phyloP scores from a whole-genome alignment of 176 grass and related monocot species.

The Pharus latifolius region DNA sequence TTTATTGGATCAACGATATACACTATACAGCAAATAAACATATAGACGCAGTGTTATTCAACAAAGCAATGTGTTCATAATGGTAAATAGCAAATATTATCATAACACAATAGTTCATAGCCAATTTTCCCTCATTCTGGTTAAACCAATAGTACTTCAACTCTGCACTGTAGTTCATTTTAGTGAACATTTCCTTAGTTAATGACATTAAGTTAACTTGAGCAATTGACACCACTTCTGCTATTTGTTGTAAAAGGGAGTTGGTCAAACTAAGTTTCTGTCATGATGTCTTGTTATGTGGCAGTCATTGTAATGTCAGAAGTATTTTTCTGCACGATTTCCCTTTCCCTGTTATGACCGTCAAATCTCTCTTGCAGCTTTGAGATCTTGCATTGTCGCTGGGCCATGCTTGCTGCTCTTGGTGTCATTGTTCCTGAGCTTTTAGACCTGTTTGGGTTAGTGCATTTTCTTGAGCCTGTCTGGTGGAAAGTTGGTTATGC shows the following conservation, averaged over 20 bases:
- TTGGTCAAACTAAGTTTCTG: background rate
- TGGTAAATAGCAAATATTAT: no score
- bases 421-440: constrained; percentile 83
- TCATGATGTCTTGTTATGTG: background rate
- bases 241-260: background rate
- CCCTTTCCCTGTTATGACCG: background rate
- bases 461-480: constrained; percentile 81
- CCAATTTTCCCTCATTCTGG: no score
- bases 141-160: no score
- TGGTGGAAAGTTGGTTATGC: constrained; percentile 99
- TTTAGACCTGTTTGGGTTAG: constrained; percentile 59
- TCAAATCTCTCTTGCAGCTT: constrained; percentile 40
- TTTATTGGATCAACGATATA: no score
- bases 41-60: no score
- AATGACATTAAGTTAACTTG: background rate
- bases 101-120: no score
- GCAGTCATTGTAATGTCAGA: background rate
- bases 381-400: constrained; percentile 89
- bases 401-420: constrained; percentile 92
- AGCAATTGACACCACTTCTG: background rate
- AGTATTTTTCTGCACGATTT: background rate
- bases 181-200: background rate
- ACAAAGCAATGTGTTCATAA: no score
- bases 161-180: background rate
- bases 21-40: no score